Conservation (phyloP, 2,329 filamentous ascomycete genomes). For the Metarhizium humberi region DNA sequence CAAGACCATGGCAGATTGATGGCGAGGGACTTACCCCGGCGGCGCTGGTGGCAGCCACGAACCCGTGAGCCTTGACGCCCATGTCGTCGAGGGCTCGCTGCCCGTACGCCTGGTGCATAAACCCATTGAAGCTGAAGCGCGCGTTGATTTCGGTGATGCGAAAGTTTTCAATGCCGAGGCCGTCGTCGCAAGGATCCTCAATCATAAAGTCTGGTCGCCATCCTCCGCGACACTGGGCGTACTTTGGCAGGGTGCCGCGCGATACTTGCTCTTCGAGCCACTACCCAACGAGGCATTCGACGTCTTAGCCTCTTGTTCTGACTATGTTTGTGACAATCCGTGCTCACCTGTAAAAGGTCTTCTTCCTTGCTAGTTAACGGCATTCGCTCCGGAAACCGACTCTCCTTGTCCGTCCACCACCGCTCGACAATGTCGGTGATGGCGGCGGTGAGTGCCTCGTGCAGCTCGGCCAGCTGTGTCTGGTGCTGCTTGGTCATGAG, state of each 20-base stretch:
- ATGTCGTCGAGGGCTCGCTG: conserved; percentile 17
- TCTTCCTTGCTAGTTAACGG: conserved; percentile 22
- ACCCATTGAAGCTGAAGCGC: conserved; percentile 30
- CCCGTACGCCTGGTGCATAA: conserved; percentile 20
- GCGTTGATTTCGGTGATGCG: conserved; percentile 32
- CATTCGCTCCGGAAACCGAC: conserved; percentile 22
- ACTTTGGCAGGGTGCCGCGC: conserved; percentile 13
- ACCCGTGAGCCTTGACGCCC: conserved; percentile 4
- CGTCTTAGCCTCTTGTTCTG: neutral
- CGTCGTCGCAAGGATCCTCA: conserved; percentile 13
- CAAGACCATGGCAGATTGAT: neutral
- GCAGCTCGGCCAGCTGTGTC: conserved; percentile 18
- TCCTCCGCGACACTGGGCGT: conserved; percentile 17
- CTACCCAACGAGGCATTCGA: neutral
- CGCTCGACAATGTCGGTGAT: conserved; percentile 26
- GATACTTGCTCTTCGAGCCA: conserved; percentile 20
- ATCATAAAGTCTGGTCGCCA: conserved; percentile 32
- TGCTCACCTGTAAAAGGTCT: conserved; percentile 11
- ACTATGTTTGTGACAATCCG: neutral
- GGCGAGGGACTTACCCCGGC: conserved; percentile 10
- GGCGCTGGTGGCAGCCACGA: conserved; percentile 16
- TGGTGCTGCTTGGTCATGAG: conserved; percentile 21
- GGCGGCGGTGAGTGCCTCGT: conserved; percentile 21
- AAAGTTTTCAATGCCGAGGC: conserved; percentile 14
- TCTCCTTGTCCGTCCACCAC: conserved; percentile 27